These are phyloP conservation scores for Saccharomyces pastorianus DNA, from an alignment of 1,139 yeast genomes.

Conservation along the genomic window DNA sequence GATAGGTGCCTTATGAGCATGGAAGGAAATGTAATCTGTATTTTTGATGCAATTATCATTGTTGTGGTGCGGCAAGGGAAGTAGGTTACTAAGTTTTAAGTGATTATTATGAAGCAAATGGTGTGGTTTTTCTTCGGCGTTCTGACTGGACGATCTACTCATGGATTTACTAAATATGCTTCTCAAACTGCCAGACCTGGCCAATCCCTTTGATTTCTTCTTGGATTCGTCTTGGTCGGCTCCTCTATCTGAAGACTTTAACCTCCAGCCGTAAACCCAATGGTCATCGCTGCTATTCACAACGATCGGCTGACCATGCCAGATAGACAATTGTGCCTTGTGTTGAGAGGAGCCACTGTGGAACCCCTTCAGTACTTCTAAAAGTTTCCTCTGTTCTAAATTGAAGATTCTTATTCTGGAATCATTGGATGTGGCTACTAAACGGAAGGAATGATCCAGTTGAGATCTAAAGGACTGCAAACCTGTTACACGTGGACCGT, in stretches of 20 bases:
- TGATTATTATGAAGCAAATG: constrained; percentile 7
- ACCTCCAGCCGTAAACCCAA: constrained; percentile 32
- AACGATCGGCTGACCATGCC: constrained; percentile 20
- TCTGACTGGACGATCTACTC: constrained; percentile 15
- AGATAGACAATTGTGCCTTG: constrained; percentile 38
- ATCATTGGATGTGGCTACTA: constrained; percentile 68
- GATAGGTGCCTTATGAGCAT: constrained; percentile 66
- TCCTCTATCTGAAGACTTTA: constrained; percentile 14
- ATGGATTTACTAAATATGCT: constrained; percentile 56
- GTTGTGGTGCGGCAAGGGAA: constrained; percentile 13
- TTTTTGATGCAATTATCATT: constrained; percentile 26
- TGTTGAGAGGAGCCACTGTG: constrained; percentile 66
- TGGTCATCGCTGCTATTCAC: constrained; percentile 42
- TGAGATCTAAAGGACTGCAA: constrained; percentile 33
- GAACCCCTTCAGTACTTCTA: constrained; percentile 66
- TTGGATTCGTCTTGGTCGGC: background rate
- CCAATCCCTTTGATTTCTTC: constrained; percentile 3
- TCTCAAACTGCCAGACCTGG: constrained; percentile 63
- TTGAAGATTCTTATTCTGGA: constrained; percentile 65
- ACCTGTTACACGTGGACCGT: constrained; percentile 48
- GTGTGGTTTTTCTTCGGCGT: constrained; percentile 21
- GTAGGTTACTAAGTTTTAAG: constrained; percentile 1
- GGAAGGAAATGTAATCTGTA: constrained; percentile 54
- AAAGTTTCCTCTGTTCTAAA: constrained; percentile 46
- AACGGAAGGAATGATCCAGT: constrained; percentile 26